phyloP scores from a whole-genome alignment of 495 filamentous ascomycete species.

The Bryoglossum gracile region DNA sequence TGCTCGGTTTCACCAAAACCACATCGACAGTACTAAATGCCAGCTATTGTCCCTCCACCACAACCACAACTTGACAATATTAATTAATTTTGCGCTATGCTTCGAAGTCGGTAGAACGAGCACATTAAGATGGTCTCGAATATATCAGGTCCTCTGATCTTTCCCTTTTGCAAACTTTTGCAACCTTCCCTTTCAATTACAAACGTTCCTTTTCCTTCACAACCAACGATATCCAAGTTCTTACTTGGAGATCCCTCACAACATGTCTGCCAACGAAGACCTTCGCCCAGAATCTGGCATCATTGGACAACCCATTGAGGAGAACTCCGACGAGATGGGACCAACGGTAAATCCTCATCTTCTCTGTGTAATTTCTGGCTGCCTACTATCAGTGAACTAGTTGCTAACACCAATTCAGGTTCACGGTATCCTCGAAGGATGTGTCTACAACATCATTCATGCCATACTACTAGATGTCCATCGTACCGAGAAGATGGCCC shows the following conservation, averaged over 20 bases:
- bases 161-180: conserved; percentile 14
- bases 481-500: conserved; percentile 65
- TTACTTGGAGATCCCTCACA: conserved; percentile 6
- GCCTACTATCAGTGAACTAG: conserved; percentile 3
- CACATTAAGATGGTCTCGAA: conserved; percentile 15
- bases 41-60: too few relatives aligned
- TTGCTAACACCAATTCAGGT: conserved; percentile 31
- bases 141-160: conserved; percentile 4
- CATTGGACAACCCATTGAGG: conserved; percentile 8
- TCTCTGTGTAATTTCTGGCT: not conserved
- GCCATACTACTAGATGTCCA: conserved; percentile 64
- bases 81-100: conserved; percentile 8
- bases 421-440: conserved; percentile 54
- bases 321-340: conserved; percentile 9
- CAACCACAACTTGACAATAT: too few relatives aligned
- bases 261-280: conserved; percentile 21
- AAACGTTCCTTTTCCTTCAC: conserved; percentile 20
- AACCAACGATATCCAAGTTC: too few relatives aligned
- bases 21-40: too few relatives aligned
- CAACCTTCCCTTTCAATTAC: conserved; percentile 11
- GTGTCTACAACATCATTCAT: conserved; percentile 66
- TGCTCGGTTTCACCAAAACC: conserved; percentile 21
- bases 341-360: conserved; percentile 18
- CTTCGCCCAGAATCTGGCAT: conserved; percentile 22
- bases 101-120: not conserved